These are phyloP conservation scores for Hyphopichia khmerensis DNA, from an alignment of 1,139 yeast genomes.

Conservation along the genomic window DNA sequence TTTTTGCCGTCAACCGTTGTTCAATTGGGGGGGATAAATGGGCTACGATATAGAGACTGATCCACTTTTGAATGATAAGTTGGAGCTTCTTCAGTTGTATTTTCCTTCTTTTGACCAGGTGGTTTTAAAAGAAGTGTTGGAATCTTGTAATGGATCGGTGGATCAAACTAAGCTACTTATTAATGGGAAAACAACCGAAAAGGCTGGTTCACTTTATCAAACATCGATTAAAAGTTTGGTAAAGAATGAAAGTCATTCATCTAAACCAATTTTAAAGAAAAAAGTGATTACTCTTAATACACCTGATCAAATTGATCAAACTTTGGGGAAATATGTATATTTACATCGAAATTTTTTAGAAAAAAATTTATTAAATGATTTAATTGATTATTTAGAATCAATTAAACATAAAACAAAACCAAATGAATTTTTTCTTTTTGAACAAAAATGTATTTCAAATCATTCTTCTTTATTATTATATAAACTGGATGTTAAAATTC, in stretches of 20 bases:
- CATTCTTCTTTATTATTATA: conserved; percentile 46
- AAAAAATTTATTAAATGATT: conserved; percentile 38
- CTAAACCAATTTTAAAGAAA: too few species aligned
- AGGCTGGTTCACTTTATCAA: neutral
- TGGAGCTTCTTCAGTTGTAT: conserved; percentile 12
- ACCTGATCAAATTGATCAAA: conserved; percentile 41
- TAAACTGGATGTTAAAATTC: conserved; percentile 11
- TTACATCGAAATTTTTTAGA: conserved; percentile 55
- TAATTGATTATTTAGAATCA: conserved; percentile 40
- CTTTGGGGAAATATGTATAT: conserved; percentile 45
- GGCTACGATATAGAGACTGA: neutral
- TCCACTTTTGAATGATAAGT: conserved; percentile 6
- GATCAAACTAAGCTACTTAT: conserved; percentile 25
- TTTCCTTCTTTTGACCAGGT: conserved; percentile 20
- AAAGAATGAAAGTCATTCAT: too few species aligned
- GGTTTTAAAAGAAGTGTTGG: conserved; percentile 33
- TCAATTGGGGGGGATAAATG: too few species aligned
- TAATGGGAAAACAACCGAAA: conserved; percentile 1
- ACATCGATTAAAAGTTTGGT: neutral
- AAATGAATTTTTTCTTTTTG: conserved; percentile 57
- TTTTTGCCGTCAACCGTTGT: too few species aligned
- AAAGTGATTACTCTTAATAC: conserved; percentile 12
- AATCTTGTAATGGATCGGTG: conserved; percentile 39
- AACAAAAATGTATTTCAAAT: conserved; percentile 54
- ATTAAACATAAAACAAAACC: conserved; percentile 38